Evolutionary conservation across 139 green algal species (phyloP).

Genomic region (Limnomonas spitsbergensis): DNA sequence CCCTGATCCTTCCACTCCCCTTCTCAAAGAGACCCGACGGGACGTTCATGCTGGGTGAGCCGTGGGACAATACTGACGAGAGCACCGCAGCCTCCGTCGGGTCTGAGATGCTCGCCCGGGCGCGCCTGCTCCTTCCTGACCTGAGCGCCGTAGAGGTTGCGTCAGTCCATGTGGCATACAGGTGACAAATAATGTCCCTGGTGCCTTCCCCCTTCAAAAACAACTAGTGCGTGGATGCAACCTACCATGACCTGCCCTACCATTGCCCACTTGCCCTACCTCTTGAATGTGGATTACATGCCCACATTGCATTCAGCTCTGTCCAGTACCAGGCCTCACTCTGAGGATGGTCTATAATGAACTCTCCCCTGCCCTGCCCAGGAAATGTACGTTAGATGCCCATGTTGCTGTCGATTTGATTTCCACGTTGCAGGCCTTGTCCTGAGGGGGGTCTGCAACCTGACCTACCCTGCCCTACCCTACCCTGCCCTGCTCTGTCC

Average conservation of each 20-base stretch:
- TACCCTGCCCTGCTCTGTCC: not conserved
- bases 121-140: not conserved
- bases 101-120: not conserved
- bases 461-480: too few species aligned
- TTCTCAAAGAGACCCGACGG: not conserved
- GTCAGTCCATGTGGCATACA: not conserved
- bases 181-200: not conserved
- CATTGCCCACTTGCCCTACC: too few species aligned
- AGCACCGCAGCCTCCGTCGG: not conserved
- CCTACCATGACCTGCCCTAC: too few species aligned
- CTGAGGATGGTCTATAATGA: too few species aligned
- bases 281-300: too few species aligned
- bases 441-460: too few species aligned
- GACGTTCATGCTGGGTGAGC: not conserved
- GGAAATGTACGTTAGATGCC: not conserved
- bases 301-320: too few species aligned
- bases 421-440: not conserved
- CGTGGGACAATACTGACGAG: not conserved
- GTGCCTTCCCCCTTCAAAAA: not conserved
- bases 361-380: too few species aligned
- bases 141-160: not conserved
- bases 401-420: not conserved
- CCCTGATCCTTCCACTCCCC: too few species aligned
- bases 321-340: too few species aligned
- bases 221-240: not conserved